Percentiles rank a stretch among this genome's conserved stretches.
phyloP scores from a whole-genome alignment of 1,284 basidiomycete species.

The Moniliophthora roreri region DNA sequence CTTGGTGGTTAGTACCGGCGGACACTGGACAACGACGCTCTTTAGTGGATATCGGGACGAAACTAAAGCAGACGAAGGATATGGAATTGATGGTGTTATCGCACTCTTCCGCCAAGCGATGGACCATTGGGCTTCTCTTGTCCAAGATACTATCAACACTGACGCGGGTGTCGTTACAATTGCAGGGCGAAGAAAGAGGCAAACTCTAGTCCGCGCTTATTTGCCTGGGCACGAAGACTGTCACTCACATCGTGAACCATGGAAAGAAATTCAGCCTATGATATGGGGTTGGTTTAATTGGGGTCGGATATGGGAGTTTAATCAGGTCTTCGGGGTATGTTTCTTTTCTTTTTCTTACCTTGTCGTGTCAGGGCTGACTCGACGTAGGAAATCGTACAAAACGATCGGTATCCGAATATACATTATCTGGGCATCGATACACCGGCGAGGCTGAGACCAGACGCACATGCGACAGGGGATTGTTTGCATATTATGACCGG shows the following conservation, averaged over 20 bases:
- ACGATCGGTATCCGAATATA: slow-evolving; percentile 47
- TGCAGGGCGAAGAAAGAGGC: slow-evolving; percentile 30
- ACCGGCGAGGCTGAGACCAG: slow-evolving; percentile 59
- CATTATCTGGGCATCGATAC: slow-evolving; percentile 59
- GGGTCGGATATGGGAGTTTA: slow-evolving; percentile 57
- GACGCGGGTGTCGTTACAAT: slow-evolving; percentile 15
- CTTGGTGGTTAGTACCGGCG: slow-evolving; percentile 59
- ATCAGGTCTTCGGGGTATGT: slow-evolving; percentile 53
- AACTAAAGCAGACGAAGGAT: slow-evolving; percentile 30
- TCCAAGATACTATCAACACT: slow-evolving; percentile 40
- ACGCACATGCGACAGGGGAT: slow-evolving; percentile 58
- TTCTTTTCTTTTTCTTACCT: neutral
- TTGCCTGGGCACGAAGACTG: slow-evolving; percentile 66
- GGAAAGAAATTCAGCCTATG: slow-evolving; percentile 40
- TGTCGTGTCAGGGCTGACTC: neutral
- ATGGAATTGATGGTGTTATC: slow-evolving; percentile 52
- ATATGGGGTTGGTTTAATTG: slow-evolving; percentile 59
- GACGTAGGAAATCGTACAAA: slow-evolving; percentile 39
- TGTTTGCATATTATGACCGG: slow-evolving; percentile 67
- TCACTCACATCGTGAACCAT: slow-evolving; percentile 44
- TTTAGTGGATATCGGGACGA: slow-evolving; percentile 48
- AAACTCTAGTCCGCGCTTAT: slow-evolving; percentile 61
- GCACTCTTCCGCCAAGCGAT: slow-evolving; percentile 56
- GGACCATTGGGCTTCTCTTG: slow-evolving; percentile 48
- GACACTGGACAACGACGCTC: slow-evolving; percentile 64